phyloP scores from a whole-genome alignment of 176 grass and related monocot genomes.

The Zoysia pacifica region DNA sequence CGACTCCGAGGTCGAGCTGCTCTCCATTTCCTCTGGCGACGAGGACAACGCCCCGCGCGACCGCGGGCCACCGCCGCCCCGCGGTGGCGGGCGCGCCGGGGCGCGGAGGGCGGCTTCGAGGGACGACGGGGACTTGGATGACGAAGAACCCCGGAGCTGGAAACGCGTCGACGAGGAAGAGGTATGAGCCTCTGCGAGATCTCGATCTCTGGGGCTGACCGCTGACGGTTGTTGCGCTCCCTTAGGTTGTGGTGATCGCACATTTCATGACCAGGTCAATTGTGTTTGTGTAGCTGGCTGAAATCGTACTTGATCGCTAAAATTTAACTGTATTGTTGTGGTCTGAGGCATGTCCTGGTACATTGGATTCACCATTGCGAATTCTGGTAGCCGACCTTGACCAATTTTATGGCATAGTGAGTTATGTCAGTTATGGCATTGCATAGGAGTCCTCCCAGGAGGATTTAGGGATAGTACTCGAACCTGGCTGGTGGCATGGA shows the following conservation, averaged over 20 bases:
- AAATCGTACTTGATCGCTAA: conserved; percentile 1
- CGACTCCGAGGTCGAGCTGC: conserved; percentile 90
- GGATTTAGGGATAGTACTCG: conserved; percentile 3
- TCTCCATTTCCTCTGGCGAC: conserved; percentile 95
- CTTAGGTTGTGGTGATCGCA: neutral
- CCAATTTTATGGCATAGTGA: neutral
- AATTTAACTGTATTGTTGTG: conserved; percentile 11
- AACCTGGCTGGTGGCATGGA: neutral
- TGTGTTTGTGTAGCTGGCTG: neutral
- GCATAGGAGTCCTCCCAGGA: neutral
- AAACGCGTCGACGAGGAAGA: conserved; percentile 96
- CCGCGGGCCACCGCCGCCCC: conserved; percentile 47
- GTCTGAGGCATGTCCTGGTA: neutral
- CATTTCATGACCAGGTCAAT: conserved; percentile 17
- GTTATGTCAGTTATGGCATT: neutral
- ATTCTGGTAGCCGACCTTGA: conserved; percentile 9
- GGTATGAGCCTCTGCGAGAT: conserved; percentile 59
- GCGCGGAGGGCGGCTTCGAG: conserved; percentile 51
- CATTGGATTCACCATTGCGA: too few relatives aligned
- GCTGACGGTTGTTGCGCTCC: neutral
- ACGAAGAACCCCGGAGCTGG: conserved; percentile 93
- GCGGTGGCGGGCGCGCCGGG: conserved; percentile 49
- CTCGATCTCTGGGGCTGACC: conserved; percentile 34
- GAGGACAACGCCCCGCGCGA: conserved; percentile 71
- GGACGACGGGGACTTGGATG: conserved; percentile 84